Base-by-base conservation (phyloP, 1,284 basidiomycete genomes). In the Cryptococcus sp. region DNA sequence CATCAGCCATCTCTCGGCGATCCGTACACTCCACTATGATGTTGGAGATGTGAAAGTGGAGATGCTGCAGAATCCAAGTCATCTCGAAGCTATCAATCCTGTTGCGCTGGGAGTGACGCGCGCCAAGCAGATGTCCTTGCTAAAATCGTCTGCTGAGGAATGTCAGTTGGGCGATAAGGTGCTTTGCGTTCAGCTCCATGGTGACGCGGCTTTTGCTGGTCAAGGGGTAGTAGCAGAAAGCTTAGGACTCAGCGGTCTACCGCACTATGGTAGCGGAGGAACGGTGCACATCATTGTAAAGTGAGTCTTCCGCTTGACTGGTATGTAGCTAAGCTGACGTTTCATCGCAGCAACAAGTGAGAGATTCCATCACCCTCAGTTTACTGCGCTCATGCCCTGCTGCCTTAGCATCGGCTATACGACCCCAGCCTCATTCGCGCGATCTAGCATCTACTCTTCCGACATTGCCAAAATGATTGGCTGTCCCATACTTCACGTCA, bases 151-250 rank as follows among this genome's bases (percentile, higher is more conserved):
- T 1, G 77, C 83, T 0, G 80, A 81, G 1, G 86, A 88, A 51
- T 92, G 90, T 70, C 85, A 85, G 71, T 83, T 93, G 0, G 91
- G 91, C 1, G 90, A 93, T 71, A 86, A 83, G 64, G 91, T 88
- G 3, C 87, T 94, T 83, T 91, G 88, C 64, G 87, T 94, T 0
- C 90, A 93, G 69, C 77, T 95, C 39, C 92, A 94, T 64, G 92
- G 92, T 0, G 92, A 94, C 73, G 91, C 90, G 1, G 91, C 89
- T 52, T 93, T 94, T 70, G 85, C 87, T 0, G 92, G 91, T 0
- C 92, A 94, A 76, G 92, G 92, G 3, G 83, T 94, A 5, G 85
- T 93, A n/a, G 91, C 91, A 84, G 92, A 94, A 75, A 83, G 85
- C 17, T 80, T 94, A 25, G 89, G 91, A 3, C 78, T 94, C 55